Percentiles rank a stretch among this genome's conserved stretches.
Conservation (phyloP, 768 basidiomycete species). For the Psilocybe sp. region DNA sequence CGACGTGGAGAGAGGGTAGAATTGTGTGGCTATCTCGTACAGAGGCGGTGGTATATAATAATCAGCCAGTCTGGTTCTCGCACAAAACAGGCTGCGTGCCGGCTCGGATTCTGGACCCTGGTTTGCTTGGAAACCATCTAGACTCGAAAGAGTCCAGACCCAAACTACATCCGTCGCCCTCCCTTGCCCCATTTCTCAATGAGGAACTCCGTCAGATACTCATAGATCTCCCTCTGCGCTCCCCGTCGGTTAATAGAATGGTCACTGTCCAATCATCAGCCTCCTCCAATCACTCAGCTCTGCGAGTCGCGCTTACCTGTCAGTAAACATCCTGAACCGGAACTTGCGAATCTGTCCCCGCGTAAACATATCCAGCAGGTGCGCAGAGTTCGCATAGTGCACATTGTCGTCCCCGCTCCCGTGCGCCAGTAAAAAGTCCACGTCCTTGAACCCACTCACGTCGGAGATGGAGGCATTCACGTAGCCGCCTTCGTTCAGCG, state of each 20-base stretch:
- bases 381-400: slow-evolving; percentile 89
- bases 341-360: slow-evolving; percentile 66
- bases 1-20: slow-evolving; percentile 5
- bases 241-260: slow-evolving; percentile 73
- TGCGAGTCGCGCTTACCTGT: slow-evolving; percentile 62
- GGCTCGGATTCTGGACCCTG: slow-evolving; percentile 13
- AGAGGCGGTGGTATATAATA: slow-evolving; percentile 2
- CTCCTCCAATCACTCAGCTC: slow-evolving; percentile 6
- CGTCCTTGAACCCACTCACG: slow-evolving; percentile 80
- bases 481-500: slow-evolving; percentile 83
- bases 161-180: slow-evolving; percentile 55
- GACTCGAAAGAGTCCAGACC: slow-evolving; percentile 1
- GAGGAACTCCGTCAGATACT: slow-evolving; percentile 83
- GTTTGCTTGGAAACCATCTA: slow-evolving; percentile 11
- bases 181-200: slow-evolving; percentile 93
- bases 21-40: not conserved
- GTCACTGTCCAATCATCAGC: slow-evolving; percentile 49
- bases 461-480: slow-evolving; percentile 83
- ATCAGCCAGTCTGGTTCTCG: not conserved
- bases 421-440: slow-evolving; percentile 84
- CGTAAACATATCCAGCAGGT: slow-evolving; percentile 92
- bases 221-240: slow-evolving; percentile 81
- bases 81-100: slow-evolving; percentile 6
- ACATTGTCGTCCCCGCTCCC: slow-evolving; percentile 98
- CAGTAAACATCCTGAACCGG: slow-evolving; percentile 95